Percentiles rank a stretch among this genome's conserved stretches.
phyloP scores from a whole-genome alignment of 768 basidiomycete species.

The Boletus reticulatus region DNA sequence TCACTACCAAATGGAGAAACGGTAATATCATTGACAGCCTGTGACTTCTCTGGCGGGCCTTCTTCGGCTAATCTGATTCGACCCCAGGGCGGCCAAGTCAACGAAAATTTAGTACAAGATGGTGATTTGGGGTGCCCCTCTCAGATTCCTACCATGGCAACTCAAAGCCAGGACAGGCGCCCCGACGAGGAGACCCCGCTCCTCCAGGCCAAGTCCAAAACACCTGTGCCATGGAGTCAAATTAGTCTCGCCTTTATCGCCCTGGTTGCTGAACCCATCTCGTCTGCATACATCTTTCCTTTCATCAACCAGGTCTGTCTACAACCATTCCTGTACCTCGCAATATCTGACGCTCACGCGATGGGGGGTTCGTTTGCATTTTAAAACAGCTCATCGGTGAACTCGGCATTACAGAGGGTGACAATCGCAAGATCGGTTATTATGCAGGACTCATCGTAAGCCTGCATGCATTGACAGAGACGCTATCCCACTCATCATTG shows the following conservation, averaged over 20 bases:
- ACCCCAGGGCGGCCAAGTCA: too few relatives aligned
- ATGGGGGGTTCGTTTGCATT: background rate
- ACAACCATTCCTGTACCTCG: background rate
- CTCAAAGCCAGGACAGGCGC: constrained; percentile 28
- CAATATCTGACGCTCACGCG: background rate
- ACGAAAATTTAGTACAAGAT: too few relatives aligned
- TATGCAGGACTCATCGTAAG: constrained; percentile 62
- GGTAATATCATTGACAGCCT: too few relatives aligned
- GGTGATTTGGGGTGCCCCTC: too few relatives aligned
- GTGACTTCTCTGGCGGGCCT: too few relatives aligned
- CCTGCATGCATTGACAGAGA: background rate
- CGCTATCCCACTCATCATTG: background rate
- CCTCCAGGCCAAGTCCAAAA: constrained; percentile 34
- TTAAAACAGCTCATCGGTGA: constrained; percentile 53
- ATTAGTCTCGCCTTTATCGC: constrained; percentile 45
- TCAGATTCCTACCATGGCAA: background rate
- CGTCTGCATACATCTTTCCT: constrained; percentile 55
- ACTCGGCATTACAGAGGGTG: constrained; percentile 61
- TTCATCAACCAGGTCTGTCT: constrained; percentile 58
- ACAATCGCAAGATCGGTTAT: constrained; percentile 47
- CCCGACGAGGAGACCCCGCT: constrained; percentile 46
- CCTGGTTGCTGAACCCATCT: constrained; percentile 54
- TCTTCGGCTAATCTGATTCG: too few relatives aligned
- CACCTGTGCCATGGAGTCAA: constrained; percentile 52
- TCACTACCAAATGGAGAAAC: too few relatives aligned